Evolutionary conservation across 2,329 filamentous ascomycete species (phyloP).

Genomic region (Karstenula rhodostoma): DNA sequence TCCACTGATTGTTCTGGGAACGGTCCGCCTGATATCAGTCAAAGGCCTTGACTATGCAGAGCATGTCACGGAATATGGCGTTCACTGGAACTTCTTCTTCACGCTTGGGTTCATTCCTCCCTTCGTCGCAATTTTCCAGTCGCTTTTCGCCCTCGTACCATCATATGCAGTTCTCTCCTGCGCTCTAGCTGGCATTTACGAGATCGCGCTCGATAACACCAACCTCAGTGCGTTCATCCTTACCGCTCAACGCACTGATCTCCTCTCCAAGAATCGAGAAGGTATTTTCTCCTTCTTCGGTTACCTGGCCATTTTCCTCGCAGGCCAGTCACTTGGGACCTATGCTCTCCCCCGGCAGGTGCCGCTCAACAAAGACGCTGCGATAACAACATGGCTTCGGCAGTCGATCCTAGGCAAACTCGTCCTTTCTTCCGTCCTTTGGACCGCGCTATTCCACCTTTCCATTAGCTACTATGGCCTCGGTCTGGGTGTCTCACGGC

Average conservation of each 20-base stretch:
- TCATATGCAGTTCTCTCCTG: slow-evolving; percentile 81
- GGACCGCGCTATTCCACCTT: slow-evolving; percentile 74
- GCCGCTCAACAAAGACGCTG: slow-evolving; percentile 55
- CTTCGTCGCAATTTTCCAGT: slow-evolving; percentile 84
- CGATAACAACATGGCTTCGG: slow-evolving; percentile 57
- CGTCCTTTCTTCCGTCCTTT: slow-evolving; percentile 69
- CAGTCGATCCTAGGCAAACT: slow-evolving; percentile 70
- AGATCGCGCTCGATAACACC: slow-evolving; percentile 75
- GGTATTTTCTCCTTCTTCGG: slow-evolving; percentile 95
- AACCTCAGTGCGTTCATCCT: slow-evolving; percentile 84
- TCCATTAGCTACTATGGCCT: slow-evolving; percentile 75
- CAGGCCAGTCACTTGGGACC: slow-evolving; percentile 84
- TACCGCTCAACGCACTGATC: slow-evolving; percentile 77
- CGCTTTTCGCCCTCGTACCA: slow-evolving; percentile 72
- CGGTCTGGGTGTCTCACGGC: slow-evolving; percentile 76
- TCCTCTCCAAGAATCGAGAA: slow-evolving; percentile 91
- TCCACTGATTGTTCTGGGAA: slow-evolving; percentile 80
- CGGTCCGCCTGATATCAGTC: slow-evolving; percentile 84
- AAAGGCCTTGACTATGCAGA: slow-evolving; percentile 97
- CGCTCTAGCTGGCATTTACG: slow-evolving; percentile 73
- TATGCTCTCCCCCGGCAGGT: slow-evolving; percentile 71
- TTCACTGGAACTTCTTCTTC: slow-evolving; percentile 99
- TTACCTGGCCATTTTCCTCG: slow-evolving; percentile 93
- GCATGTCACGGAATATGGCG: slow-evolving; percentile 95
- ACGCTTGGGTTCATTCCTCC: slow-evolving; percentile 88